A percentile compares a stretch with the other conserved stretches of the same genome.
Evolutionary conservation across 164 flowering plant species (phyloP).

Genomic region (Aristolochia contorta): DNA sequence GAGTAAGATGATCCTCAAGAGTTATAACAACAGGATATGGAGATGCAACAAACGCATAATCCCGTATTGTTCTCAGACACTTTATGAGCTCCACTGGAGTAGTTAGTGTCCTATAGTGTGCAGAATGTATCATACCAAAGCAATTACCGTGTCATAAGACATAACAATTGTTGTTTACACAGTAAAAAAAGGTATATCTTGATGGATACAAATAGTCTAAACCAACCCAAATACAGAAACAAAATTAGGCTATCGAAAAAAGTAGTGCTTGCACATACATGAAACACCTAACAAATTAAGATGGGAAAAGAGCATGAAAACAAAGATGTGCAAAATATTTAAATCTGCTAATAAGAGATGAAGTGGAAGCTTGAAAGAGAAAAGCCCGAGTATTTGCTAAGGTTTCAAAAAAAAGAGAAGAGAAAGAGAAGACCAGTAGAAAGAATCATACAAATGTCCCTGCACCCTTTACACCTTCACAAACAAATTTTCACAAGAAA

Average conservation of each 20-base stretch:
- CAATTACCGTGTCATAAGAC: neutral
- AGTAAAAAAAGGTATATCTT: too few species aligned
- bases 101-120: slow-evolving; percentile 50
- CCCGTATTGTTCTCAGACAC: slow-evolving; percentile 66
- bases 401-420: too few species aligned
- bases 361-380: too few species aligned
- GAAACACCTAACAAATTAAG: neutral
- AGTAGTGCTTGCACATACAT: neutral
- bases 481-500: too few species aligned
- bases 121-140: neutral
- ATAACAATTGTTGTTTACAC: too few species aligned
- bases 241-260: neutral
- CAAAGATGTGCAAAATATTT: too few species aligned
- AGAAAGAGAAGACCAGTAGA: too few species aligned
- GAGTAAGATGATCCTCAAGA: slow-evolving; percentile 66
- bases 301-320: neutral
- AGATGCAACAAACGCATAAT: slow-evolving; percentile 45
- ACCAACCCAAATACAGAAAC: neutral
- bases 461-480: too few species aligned
- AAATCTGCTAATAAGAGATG: too few species aligned
- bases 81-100: slow-evolving; percentile 51
- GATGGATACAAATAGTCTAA: neutral
- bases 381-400: too few species aligned
- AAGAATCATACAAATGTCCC: too few species aligned
- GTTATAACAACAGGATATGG: slow-evolving; percentile 73